Evolutionary conservation across 1,139 yeast genomes (phyloP).

Genomic region (Debaryomyces fabryi): DNA sequence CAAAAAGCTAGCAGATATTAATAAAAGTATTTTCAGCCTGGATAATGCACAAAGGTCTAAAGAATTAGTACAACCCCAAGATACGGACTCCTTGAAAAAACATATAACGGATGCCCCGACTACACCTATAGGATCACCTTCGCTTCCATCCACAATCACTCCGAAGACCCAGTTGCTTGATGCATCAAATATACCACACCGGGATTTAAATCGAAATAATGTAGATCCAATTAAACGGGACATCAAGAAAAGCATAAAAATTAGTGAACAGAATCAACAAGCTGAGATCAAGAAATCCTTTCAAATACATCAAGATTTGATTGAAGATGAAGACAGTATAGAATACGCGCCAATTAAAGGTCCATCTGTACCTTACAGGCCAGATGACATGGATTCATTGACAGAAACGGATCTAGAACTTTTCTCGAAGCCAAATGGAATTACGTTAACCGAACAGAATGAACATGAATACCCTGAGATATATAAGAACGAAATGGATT

Average conservation of each 20-base stretch:
- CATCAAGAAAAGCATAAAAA: constrained; percentile 15
- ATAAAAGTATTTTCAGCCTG: constrained; percentile 15
- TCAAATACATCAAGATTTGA: constrained; percentile 22
- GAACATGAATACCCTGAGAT: constrained; percentile 17
- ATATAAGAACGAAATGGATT: constrained; percentile 20
- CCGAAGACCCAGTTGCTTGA: constrained; percentile 25
- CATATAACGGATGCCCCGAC: constrained; percentile 10
- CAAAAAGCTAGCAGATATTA: neutral
- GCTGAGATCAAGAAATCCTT: constrained; percentile 16
- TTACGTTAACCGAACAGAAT: constrained; percentile 10
- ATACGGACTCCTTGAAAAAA: constrained; percentile 28
- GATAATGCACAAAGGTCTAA: constrained; percentile 17
- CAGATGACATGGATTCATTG: constrained; percentile 31
- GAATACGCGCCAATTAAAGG: constrained; percentile 37
- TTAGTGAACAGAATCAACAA: constrained; percentile 14
- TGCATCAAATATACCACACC: constrained; percentile 21
- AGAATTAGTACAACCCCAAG: constrained; percentile 21
- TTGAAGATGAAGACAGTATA: constrained; percentile 38
- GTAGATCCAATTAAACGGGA: constrained; percentile 40
- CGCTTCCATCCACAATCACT: constrained; percentile 22
- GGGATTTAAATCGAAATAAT: constrained; percentile 22
- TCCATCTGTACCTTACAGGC: constrained; percentile 33
- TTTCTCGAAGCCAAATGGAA: constrained; percentile 17
- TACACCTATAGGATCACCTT: neutral
- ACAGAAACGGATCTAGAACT: constrained; percentile 25